phyloP scores from a whole-genome alignment of 257 asterid species.

The Solanum tarijense region DNA sequence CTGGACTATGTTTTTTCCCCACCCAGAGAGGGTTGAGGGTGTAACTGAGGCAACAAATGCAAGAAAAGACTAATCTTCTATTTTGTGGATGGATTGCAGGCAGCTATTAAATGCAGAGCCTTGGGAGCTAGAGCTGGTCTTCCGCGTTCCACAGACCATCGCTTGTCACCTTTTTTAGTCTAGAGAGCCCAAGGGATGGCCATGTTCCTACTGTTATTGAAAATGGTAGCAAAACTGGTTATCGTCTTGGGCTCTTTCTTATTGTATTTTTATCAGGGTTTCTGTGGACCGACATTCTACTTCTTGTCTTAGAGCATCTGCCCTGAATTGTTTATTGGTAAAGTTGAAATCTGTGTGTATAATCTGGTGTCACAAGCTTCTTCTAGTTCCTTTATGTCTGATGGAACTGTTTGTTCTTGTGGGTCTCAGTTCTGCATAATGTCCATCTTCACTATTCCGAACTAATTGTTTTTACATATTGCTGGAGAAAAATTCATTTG shows the following conservation, averaged over 20 bases:
- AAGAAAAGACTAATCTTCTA: background rate
- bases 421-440: background rate
- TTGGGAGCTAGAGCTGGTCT: conserved; percentile 90
- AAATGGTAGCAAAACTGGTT: conserved; percentile 12
- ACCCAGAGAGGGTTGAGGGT: background rate
- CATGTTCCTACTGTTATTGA: background rate
- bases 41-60: background rate
- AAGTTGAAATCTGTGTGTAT: background rate
- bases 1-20: background rate
- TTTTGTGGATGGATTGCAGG: conserved; percentile 36
- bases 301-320: conserved; percentile 29
- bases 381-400: background rate
- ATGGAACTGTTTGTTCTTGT: background rate
- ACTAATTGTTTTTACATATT: background rate
- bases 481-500: background rate
- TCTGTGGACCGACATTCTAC: conserved; percentile 59
- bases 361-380: background rate
- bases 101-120: conserved; percentile 75
- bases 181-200: conserved; percentile 43
- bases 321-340: background rate
- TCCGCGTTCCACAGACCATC: conserved; percentile 58
- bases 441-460: background rate
- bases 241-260: conserved; percentile 43
- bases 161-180: conserved; percentile 56
- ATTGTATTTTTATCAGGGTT: conserved; percentile 24